Evolutionary conservation across 495 filamentous ascomycete species (phyloP).

Genomic region (Sphaerosporella brunnea): DNA sequence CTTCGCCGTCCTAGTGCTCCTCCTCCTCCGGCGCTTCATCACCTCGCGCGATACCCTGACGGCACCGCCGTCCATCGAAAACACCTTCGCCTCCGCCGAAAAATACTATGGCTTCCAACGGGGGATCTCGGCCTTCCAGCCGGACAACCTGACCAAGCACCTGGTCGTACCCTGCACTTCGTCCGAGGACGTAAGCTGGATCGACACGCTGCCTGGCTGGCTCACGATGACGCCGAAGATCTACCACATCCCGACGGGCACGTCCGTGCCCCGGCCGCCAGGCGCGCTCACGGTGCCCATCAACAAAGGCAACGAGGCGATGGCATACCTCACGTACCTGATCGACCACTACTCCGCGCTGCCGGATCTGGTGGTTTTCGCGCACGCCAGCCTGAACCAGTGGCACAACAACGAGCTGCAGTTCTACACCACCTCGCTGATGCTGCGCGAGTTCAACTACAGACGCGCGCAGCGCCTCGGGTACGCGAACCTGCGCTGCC

Average conservation of each 20-base stretch:
- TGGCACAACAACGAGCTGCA: constrained; percentile 37
- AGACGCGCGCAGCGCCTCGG: constrained; percentile 29
- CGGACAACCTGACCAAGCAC: constrained; percentile 33
- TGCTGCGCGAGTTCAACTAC: constrained; percentile 25
- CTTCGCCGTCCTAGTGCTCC: background rate
- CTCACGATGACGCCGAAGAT: constrained; percentile 13
- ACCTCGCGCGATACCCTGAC: too few relatives aligned
- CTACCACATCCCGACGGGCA: constrained; percentile 15
- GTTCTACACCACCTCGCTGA: constrained; percentile 15
- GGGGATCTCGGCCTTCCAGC: constrained; percentile 17
- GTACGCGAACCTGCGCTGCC: constrained; percentile 50
- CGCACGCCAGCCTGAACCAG: constrained; percentile 30
- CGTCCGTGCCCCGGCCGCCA: background rate
- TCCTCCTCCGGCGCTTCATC: background rate
- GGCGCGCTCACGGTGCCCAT: constrained; percentile 13
- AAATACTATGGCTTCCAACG: constrained; percentile 8
- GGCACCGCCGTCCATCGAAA: background rate
- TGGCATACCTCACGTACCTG: constrained; percentile 44
- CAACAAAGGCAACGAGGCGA: constrained; percentile 38
- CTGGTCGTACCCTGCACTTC: constrained; percentile 40
- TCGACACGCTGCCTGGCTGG: constrained; percentile 22
- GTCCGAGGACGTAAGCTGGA: constrained; percentile 39
- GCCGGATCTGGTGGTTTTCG: constrained; percentile 31
- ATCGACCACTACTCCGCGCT: constrained; percentile 34
- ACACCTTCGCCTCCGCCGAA: background rate